Conservation (phyloP, 2,329 filamentous ascomycete species). For the Corynespora cassiicola region DNA sequence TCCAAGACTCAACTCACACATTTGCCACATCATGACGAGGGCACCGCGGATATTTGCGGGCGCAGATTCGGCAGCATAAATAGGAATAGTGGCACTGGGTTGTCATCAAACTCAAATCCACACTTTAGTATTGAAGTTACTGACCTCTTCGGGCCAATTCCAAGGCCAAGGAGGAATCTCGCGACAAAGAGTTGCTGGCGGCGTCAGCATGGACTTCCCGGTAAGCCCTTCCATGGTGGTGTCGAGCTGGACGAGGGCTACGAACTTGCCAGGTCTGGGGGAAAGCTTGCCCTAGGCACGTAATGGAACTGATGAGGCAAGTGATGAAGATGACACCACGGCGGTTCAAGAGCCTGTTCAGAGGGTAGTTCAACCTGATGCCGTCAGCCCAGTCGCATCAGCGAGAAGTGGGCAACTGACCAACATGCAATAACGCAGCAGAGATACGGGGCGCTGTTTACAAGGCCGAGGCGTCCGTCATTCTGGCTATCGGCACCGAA, state of each 20-base stretch:
- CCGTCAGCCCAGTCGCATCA: background rate
- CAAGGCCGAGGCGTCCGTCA: constrained; percentile 17
- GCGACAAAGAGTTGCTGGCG: constrained; percentile 19
- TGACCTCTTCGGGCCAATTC: constrained; percentile 25
- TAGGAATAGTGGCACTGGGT: constrained; percentile 46
- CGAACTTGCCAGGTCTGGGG: constrained; percentile 24
- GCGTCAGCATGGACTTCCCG: background rate
- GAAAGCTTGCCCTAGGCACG: constrained; percentile 25
- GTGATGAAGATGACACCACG: constrained; percentile 27
- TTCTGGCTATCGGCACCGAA: constrained; percentile 10
- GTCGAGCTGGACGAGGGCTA: background rate
- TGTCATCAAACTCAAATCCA: too few species aligned
- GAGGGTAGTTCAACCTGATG: constrained; percentile 22
- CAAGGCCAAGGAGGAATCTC: constrained; percentile 22
- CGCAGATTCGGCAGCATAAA: constrained; percentile 53
- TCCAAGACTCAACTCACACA: too few species aligned
- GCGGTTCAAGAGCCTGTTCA: constrained; percentile 24
- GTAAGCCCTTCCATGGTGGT: too few species aligned
- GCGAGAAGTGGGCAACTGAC: constrained; percentile 3
- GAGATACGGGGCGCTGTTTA: constrained; percentile 27
- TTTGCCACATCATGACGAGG: constrained; percentile 58
- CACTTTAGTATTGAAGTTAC: background rate
- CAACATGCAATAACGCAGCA: constrained; percentile 27
- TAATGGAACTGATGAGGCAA: constrained; percentile 26
- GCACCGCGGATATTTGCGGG: constrained; percentile 54